Conservation (phyloP, 768 basidiomycete genomes). For the Termitomyces sp. region DNA sequence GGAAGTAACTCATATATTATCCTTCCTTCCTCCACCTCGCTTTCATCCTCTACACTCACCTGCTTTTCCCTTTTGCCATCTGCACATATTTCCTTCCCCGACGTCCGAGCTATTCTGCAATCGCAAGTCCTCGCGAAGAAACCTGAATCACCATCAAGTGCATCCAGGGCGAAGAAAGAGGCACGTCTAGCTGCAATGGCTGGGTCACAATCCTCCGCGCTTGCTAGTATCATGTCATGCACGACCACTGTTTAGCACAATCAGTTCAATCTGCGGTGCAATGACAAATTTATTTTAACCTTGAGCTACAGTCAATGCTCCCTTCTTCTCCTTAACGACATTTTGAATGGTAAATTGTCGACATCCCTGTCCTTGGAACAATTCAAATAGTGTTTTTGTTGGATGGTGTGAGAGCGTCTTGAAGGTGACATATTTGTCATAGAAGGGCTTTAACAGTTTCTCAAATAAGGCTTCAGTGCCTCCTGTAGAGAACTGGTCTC, state of each 20-base stretch:
- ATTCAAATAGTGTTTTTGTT: constrained; percentile 66
- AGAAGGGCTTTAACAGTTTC: constrained; percentile 69
- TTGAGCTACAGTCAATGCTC: neutral
- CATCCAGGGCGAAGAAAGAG: constrained; percentile 62
- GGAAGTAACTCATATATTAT: constrained; percentile 3
- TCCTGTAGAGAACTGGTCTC: constrained; percentile 58
- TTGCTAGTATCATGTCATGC: constrained; percentile 60
- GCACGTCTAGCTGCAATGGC: constrained; percentile 55
- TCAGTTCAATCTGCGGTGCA: constrained; percentile 1
- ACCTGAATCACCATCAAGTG: constrained; percentile 55
- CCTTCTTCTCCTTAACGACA: constrained; percentile 23
- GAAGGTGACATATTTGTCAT: constrained; percentile 67
- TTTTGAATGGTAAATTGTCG: constrained; percentile 58
- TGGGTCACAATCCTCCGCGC: constrained; percentile 43
- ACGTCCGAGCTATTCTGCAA: constrained; percentile 45
- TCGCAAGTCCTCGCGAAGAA: constrained; percentile 64
- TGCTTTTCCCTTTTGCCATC: constrained; percentile 21
- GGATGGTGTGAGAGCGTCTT: constrained; percentile 74
- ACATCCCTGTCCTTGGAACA: constrained; percentile 69
- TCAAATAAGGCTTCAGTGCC: constrained; percentile 65
- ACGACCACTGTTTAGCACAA: constrained; percentile 47
- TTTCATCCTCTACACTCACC: constrained; percentile 8
- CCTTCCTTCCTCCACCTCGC: constrained; percentile 6
- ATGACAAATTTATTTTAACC: neutral
- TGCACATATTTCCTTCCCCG: constrained; percentile 23